Percentiles rank a stretch among this genome's conserved stretches.
Evolutionary conservation across 2,329 filamentous ascomycete species (phyloP).

Genomic region (Trichoderma koningii): DNA sequence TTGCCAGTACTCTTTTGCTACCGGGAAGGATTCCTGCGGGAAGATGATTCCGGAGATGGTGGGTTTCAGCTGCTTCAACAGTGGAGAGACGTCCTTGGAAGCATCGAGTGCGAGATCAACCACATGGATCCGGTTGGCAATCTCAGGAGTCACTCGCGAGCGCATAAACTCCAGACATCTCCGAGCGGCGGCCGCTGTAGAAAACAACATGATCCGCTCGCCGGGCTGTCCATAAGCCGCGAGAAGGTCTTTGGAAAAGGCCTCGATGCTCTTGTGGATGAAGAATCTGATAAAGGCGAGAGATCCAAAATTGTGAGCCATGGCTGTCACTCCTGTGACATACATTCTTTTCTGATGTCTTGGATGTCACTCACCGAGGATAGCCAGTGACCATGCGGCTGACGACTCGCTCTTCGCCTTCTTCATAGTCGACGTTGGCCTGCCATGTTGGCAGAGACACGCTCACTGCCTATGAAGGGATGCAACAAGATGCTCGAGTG

Average conservation of each 20-base stretch:
- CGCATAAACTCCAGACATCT: slow-evolving; percentile 75
- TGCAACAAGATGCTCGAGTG: neutral
- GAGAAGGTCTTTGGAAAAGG: slow-evolving; percentile 69
- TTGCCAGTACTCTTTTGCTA: slow-evolving; percentile 97
- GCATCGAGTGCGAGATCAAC: slow-evolving; percentile 65
- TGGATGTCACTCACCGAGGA: slow-evolving; percentile 61
- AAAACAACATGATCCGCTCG: slow-evolving; percentile 79
- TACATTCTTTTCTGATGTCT: neutral
- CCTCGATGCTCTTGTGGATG: slow-evolving; percentile 79
- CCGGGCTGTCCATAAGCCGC: slow-evolving; percentile 61
- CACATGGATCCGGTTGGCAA: slow-evolving; percentile 52
- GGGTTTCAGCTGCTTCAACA: slow-evolving; percentile 58
- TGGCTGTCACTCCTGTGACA: neutral
- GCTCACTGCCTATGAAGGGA: slow-evolving; percentile 73
- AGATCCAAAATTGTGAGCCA: neutral
- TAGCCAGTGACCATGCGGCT: slow-evolving; percentile 87
- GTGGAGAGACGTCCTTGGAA: slow-evolving; percentile 52
- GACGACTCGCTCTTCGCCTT: slow-evolving; percentile 85
- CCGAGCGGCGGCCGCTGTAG: slow-evolving; percentile 67
- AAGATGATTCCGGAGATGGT: slow-evolving; percentile 72
- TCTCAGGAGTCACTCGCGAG: slow-evolving; percentile 56
- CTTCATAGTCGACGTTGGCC: slow-evolving; percentile 89
- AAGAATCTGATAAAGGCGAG: slow-evolving; percentile 67
- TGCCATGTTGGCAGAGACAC: slow-evolving; percentile 94
- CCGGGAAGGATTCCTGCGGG: slow-evolving; percentile 63